Percentiles rank a stretch among this genome's conserved stretches.
Conservation (phyloP, 805 yeast genomes). For the Teunomyces panamensis region DNA sequence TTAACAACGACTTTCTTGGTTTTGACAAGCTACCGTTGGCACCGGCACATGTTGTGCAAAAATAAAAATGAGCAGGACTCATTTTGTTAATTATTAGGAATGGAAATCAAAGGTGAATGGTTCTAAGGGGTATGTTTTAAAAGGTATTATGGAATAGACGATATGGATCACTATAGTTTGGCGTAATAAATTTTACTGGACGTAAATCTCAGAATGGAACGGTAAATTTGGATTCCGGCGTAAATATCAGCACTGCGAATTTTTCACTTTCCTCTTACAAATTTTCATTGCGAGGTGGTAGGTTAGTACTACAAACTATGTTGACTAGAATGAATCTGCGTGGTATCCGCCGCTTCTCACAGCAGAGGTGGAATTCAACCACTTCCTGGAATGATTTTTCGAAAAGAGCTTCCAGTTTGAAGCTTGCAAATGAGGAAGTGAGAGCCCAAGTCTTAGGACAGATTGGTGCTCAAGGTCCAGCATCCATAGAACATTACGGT, state of each 20-base stretch:
- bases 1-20: constrained; percentile 16
- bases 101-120: too few relatives aligned
- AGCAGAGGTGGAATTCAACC: constrained; percentile 2
- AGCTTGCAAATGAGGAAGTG: constrained; percentile 18
- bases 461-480: constrained; percentile 45
- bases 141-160: neutral
- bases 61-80: neutral
- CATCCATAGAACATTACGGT: constrained; percentile 42
- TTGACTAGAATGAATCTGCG: neutral
- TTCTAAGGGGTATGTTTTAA: neutral
- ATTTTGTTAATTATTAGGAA: neutral
- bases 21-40: constrained; percentile 26
- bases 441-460: constrained; percentile 23
- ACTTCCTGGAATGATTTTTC: constrained; percentile 35
- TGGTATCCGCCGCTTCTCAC: neutral
- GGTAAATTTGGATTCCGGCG: neutral
- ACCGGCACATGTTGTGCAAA: constrained; percentile 22
- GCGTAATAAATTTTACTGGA: neutral
- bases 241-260: neutral
- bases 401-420: constrained; percentile 26
- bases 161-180: neutral
- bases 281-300: neutral
- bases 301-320: neutral
- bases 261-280: neutral
- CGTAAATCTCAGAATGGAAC: neutral